Percentiles rank a stretch among this genome's conserved stretches.
phyloP scores from a whole-genome alignment of 148 eudicot species.

The Bassia scoparia region DNA sequence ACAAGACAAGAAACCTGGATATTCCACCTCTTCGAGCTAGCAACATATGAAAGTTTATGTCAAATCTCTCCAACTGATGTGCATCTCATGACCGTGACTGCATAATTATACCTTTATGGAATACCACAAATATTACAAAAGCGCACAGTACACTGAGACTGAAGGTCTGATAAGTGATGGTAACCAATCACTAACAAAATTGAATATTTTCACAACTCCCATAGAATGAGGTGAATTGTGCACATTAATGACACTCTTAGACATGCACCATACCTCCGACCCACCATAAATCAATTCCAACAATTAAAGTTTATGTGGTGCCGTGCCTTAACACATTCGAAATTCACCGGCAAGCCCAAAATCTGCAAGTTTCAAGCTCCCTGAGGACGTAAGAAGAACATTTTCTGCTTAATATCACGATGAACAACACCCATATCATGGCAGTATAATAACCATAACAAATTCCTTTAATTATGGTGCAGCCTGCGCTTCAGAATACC shows the following conservation, averaged over 20 bases:
- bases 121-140: neutral
- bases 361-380: constrained; percentile 67
- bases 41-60: neutral
- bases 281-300: neutral
- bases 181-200: neutral
- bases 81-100: constrained; percentile 1
- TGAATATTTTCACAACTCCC: neutral
- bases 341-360: constrained; percentile 63
- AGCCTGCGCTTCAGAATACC: constrained; percentile 51
- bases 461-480: constrained; percentile 57
- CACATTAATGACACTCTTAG: neutral
- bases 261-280: neutral
- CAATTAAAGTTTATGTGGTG: neutral
- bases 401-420: constrained; percentile 72
- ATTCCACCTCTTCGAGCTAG: neutral
- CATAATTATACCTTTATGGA: neutral
- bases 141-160: neutral
- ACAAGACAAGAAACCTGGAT: neutral
- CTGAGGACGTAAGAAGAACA: constrained; percentile 56
- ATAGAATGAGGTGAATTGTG: neutral
- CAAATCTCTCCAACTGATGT: neutral
- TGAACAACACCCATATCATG: constrained; percentile 86
- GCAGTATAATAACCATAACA: constrained; percentile 60
- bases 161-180: neutral
- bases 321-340: constrained; percentile 35